Evolutionary conservation across 345 rosid species (phyloP), one percentile per base, ranked within the genome.

Genomic region (sweet orange (Citrus sinensis)): DNA sequence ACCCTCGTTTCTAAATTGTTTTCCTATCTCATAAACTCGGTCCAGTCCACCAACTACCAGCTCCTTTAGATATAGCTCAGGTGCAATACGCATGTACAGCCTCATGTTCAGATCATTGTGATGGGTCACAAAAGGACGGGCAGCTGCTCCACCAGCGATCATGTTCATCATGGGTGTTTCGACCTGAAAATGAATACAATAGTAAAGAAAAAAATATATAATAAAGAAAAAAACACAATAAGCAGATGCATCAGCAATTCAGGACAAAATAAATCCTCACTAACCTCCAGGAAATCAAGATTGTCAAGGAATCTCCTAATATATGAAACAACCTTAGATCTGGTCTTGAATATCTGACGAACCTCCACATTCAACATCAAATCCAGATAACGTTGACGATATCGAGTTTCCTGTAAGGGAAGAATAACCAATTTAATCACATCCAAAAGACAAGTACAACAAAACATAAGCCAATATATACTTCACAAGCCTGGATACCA

Each of bases 141-240:
- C 99, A 78, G 98, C 92, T 77, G 99, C 99, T 67, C 99, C 99
- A 73, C 99, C 99, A 67, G 98, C 89, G 87, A 94, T 96, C 95
- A 87, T 92, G 86, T 94, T 94, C 98, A 96, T 91, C 98, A 94
- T 94, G 71, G 98, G 98, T 62, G 99, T 96, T 83, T 96, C 99
- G 67, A 92, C 99, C 98, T 94, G 80, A 7, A 39, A 51, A 62
- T 32, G 24, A 70, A 75, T 61, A 17, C 2, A 66, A 24, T 25
- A 25, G n/a, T 20, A 22, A 58, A 24, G 20, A 19, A 2, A 34
- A 34, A 34, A 0, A 35, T 64, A 17, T 30, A 17, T 30, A 16
- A 51, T 8, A 65, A 34, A 27, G 32, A 56, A 29, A 7, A 30
- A 19, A 29, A 51, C 10, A 0, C 51, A 46, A 64, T 16, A 42